Percentiles rank a stretch among this genome's conserved stretches.
Conservation (phyloP, 1,139 yeast species). For the Blastobotrys serpentis region DNA sequence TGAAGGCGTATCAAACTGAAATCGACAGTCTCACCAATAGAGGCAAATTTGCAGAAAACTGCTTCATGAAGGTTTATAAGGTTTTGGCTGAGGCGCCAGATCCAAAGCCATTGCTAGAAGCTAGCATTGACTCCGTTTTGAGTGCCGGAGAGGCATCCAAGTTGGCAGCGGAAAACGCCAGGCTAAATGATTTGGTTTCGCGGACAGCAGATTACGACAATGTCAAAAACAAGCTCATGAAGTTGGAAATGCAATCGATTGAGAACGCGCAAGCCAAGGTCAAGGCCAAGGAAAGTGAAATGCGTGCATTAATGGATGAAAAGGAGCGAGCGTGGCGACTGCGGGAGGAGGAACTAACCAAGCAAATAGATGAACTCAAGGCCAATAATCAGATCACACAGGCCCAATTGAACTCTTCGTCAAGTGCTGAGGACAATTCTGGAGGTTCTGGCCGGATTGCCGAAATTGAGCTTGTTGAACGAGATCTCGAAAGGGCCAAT, state of each 20-base stretch:
- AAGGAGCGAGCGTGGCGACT: constrained; percentile 44
- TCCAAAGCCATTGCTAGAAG: constrained; percentile 77
- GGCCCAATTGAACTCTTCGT: constrained; percentile 33
- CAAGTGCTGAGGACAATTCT: constrained; percentile 24
- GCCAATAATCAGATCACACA: constrained; percentile 34
- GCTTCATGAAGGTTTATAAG: constrained; percentile 73
- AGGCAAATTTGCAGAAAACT: constrained; percentile 68
- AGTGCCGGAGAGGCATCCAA: constrained; percentile 55
- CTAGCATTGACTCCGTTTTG: constrained; percentile 66
- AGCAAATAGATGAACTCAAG: constrained; percentile 37
- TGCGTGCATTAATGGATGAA: constrained; percentile 43
- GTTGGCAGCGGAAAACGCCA: constrained; percentile 53
- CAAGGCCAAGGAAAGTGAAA: constrained; percentile 40
- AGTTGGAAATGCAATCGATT: constrained; percentile 46
- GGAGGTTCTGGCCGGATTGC: constrained; percentile 36
- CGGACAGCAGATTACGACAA: constrained; percentile 77
- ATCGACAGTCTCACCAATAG: constrained; percentile 79
- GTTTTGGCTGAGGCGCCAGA: constrained; percentile 88
- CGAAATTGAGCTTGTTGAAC: constrained; percentile 63
- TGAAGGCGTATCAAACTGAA: constrained; percentile 84
- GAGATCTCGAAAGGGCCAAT: constrained; percentile 75
- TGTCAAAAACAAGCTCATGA: constrained; percentile 58
- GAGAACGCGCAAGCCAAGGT: constrained; percentile 35
- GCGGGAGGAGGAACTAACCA: constrained; percentile 47
- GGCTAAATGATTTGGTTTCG: constrained; percentile 59